Evolutionary conservation across 306 rosid genomes (phyloP), one percentile per base, ranked within the genome.

Genomic region (Sphenostylis stenocarpa): DNA sequence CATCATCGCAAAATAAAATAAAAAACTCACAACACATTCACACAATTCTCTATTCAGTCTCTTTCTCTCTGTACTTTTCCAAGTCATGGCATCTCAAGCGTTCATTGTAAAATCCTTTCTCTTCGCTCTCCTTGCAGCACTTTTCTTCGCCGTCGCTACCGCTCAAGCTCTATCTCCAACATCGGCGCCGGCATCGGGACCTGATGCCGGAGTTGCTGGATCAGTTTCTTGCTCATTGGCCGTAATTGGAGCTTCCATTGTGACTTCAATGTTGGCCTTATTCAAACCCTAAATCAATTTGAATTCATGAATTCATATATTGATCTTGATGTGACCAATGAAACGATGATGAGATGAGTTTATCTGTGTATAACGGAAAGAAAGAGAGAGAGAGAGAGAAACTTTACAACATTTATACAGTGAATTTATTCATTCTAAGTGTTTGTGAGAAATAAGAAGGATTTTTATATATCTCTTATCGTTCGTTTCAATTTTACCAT

Each of bases 81-180:
- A 23, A 4, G 4, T 3, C 19, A 57, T 57, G 64, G 64, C 38
- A 5, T 57, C 20, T 13, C 64, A 58, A 15, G 57, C 68, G 28
- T 0, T 7, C 41, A 2, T 63, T 36, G 34, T 82, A 61, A 29
- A 63, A 47, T 2, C 43, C 16, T 36, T n/a, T n/a, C n/a, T 72
- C 19, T 36, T 77, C 2, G n/a, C n/a, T n/a, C 33, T 58, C 10
- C 66, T 58, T 16, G n/a, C n/a, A n/a, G 65, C 47, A 5, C 28
- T 88, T 44, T 67, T 84, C 72, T 72, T 60, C 8, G 67, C 73
- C 12, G 64, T 70, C 19, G 87, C 80, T 3, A 1, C 78, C 1
- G 88, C 88, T 1, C 90, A 86, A 43, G 91, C 83, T 0, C 23
- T 70, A 0, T 51, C 85, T 0, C 88, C 87, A n/a, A n/a, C n/a